Conservation (phyloP, 805 yeast genomes). For the Saccharomycopsis babjevae region DNA sequence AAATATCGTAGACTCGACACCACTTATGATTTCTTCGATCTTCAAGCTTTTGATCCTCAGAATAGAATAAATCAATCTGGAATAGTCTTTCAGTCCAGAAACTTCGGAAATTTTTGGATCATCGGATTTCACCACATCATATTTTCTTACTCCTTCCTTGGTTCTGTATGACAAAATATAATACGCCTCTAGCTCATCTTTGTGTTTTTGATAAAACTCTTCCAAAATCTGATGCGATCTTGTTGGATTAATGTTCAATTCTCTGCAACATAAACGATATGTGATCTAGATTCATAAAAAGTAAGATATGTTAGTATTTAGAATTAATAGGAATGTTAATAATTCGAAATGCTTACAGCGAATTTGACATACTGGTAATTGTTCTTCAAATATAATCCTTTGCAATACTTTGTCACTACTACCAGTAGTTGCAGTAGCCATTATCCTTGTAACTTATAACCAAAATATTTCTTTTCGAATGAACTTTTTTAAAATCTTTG, state of each 20-base stretch:
- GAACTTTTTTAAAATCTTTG: background rate
- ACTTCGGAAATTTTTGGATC: background rate
- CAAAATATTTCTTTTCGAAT: too few relatives aligned
- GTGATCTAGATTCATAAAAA: constrained; percentile 24
- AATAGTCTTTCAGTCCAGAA: constrained; percentile 19
- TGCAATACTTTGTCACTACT: background rate
- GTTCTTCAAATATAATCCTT: constrained; percentile 1
- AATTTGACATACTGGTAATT: constrained; percentile 4
- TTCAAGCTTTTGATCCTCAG: background rate
- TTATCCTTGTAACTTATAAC: background rate
- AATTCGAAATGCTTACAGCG: background rate
- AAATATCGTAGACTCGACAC: constrained; percentile 5
- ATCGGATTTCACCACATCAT: constrained; percentile 18
- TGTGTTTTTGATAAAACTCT: constrained; percentile 30
- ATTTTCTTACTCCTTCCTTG: constrained; percentile 8
- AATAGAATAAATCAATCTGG: constrained; percentile 23
- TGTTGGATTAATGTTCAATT: constrained; percentile 32
- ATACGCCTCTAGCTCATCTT: constrained; percentile 29
- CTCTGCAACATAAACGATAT: constrained; percentile 34
- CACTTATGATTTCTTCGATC: constrained; percentile 11
- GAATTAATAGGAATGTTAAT: background rate
- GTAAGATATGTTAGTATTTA: too few relatives aligned
- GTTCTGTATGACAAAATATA: constrained; percentile 32
- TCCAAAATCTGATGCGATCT: constrained; percentile 27
- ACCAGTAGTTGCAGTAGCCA: background rate